Evolutionary conservation across 306 rosid species (phyloP).

Genomic region (Cercis canadensis): DNA sequence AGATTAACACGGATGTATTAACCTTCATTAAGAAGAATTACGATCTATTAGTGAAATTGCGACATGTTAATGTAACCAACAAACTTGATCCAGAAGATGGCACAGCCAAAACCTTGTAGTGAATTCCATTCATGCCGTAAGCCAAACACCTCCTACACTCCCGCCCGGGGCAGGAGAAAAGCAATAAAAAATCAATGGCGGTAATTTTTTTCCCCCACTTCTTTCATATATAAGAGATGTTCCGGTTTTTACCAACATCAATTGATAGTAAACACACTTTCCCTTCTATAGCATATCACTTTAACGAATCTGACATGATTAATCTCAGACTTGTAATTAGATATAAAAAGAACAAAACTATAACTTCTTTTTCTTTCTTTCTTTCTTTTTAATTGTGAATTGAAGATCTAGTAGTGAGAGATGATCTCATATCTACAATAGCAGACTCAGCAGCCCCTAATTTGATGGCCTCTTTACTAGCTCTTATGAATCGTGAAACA

Average conservation of each 20-base stretch:
- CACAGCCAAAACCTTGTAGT: too few relatives aligned
- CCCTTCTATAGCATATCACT: conserved; percentile 22
- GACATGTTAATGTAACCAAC: too few relatives aligned
- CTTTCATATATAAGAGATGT: too few relatives aligned
- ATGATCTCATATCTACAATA: conserved; percentile 98
- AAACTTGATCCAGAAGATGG: too few relatives aligned
- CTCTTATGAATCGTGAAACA: conserved; percentile 88
- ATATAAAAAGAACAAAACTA: conserved; percentile 22
- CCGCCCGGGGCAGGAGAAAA: too few relatives aligned
- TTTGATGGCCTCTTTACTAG: conserved; percentile 92
- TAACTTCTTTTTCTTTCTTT: background rate
- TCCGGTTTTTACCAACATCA: conserved; percentile 3
- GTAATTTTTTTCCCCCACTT: too few relatives aligned
- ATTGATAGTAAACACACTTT: conserved; percentile 14
- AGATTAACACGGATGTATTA: too few relatives aligned
- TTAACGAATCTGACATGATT: conserved; percentile 34
- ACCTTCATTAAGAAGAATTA: too few relatives aligned
- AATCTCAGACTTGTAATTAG: conserved; percentile 32
- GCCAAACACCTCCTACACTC: too few relatives aligned
- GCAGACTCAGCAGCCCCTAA: conserved; percentile 91
- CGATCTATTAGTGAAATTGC: too few relatives aligned
- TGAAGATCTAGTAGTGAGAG: conserved; percentile 92
- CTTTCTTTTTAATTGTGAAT: conserved; percentile 49
- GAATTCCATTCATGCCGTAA: too few relatives aligned
- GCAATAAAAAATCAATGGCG: too few relatives aligned